Base-by-base conservation (phyloP, 805 yeast genomes). In the Suhomyces sp. region DNA sequence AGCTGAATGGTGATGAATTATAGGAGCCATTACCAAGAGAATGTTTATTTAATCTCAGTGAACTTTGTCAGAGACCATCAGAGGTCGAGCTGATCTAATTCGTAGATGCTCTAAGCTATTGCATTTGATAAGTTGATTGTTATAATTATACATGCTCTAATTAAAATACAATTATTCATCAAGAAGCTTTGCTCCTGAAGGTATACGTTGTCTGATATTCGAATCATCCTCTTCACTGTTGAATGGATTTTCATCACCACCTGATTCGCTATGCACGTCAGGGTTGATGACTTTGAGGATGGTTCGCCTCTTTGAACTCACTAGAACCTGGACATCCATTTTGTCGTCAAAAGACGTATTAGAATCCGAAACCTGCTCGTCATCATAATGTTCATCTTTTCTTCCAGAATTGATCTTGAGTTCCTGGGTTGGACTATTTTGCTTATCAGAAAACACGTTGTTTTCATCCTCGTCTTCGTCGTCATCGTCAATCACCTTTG, bases 251-350 rank as follows among this genome's bases (percentile, higher is more conserved):
- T 48, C 49, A n/a, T 24, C 24, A 22, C 41, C 50, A 19, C 50
- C 46, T 15, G 46, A 50, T 13, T 54, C 35, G 12, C 57, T 51
- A 7, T 61, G 66, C 12, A 56, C 19, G 58, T 82, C 87, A 0
- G 92, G 92, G 60, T 87, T 87, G 46, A 82, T 76, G 36, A 87
- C 82, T 35, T 87, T 66, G 44, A 87, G 69, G 50, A 78, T 77
- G 1, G 86, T 77, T 53, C 88, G 71, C 58, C 90, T 71, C 61
- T 81, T 82, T 13, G 88, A 82, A 54, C 87, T 81, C 6, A 87
- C 90, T 54, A 87, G 67, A 7, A 87, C 87, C 65, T 87, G 92
- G 2, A 85, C 92, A 57, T 87, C 91, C 57, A 85, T 62, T 29
- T 74, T 72, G 17, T 75, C 76, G 51, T 81, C 77, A 12, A 77